Evolutionary conservation across 2,329 filamentous ascomycete species (phyloP), one percentile per base, ranked within the genome.

Genomic region (Cladophialophora exuberans): DNA sequence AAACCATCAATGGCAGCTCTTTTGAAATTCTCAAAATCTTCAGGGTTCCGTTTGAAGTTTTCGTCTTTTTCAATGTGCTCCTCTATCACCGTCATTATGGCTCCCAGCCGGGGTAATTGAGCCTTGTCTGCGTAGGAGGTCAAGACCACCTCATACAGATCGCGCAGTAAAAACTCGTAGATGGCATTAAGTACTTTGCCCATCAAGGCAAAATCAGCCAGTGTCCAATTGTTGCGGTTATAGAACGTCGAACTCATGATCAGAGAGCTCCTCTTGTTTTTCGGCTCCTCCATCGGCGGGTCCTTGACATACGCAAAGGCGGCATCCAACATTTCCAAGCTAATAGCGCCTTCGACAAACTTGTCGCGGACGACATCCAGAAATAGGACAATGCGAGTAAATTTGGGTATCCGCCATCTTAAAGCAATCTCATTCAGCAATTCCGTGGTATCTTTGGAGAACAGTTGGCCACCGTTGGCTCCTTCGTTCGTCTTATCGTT

Each of bases 61-160:
- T 86, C 80, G 69, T 99, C 92, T 47, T 80, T 78, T 64, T 89
- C 86, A 54, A 99, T 86, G 69, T 97, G 91, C 49, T 85, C 86
- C 56, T 92, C 86, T 31, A 99, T 75, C 28, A 97, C 76, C 63
- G 85, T 87, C 80, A 97, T 85, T 25, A 95, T 82, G 11, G 85
- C 84, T 4, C 87, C 90, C 18, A 96, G 85, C 33, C 86, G 84
- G 4, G 90, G 90, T 7, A 63, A 53, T 11, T 63, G 59, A 9
- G 90, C 85, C 66, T 96, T 97, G n/a, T 81, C 74, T 60, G 96
- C 91, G 71, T 93, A 99, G 64, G 90, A 93, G 63, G 88, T 85
- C 76, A 93, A 87, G 70, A 97, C 82, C n/a, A 88, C 79, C 61
- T 92, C 86, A 70, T 90, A 97, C 15, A 99, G 80, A 66, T 97